Evolutionary conservation across 176 grass and related monocot species (phyloP), one percentile per base, ranked within the genome.

Genomic region (Carex scoparia): DNA sequence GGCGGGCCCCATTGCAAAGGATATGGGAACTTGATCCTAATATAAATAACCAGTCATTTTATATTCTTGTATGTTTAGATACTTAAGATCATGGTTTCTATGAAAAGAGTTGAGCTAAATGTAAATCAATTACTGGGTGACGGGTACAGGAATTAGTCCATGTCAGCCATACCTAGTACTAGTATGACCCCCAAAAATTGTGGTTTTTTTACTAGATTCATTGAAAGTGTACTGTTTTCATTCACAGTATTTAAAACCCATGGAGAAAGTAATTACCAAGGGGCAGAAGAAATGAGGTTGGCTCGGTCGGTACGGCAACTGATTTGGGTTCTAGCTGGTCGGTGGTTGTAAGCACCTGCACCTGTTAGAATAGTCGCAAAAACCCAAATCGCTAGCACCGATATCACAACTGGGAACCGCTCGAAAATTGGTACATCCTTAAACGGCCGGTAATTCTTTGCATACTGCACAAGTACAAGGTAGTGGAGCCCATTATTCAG

Each of bases 21-120:
- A 91, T 91, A 91, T 69, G 89, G 89, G 53, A 91, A 91, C 58
- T 85, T 91, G 81, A 91, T 81, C 89, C 89, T 91, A 87, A 81
- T 64, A 85, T 59, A 55, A 77, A 32, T 32, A 32, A 77, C 42
- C 73, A 56, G 40, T 77, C 49, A 32, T 77, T 11, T 77, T 33
- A 77, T 56, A 56, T 77, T 77, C 12, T 16, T 77, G 23, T 76
- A 54, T 31, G 32, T 13, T 69, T 15, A 68, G 31, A 32, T 38
- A 3, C 12, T 68, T 16, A 18, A 38, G 65, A 40, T 69, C 23
- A 30, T 31, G 30, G 48, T 53, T 55, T 56, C 73, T 16, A 31
- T 56, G 5, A 31, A 53, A 75, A 44, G 48, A 55, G 23, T 76
- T 54, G 49, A 77, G 32, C n/a, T 31, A 76, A 76, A 63, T 19